Evolutionary conservation across 768 basidiomycete genomes (phyloP).

Genomic region (Amylocystis lapponica): DNA sequence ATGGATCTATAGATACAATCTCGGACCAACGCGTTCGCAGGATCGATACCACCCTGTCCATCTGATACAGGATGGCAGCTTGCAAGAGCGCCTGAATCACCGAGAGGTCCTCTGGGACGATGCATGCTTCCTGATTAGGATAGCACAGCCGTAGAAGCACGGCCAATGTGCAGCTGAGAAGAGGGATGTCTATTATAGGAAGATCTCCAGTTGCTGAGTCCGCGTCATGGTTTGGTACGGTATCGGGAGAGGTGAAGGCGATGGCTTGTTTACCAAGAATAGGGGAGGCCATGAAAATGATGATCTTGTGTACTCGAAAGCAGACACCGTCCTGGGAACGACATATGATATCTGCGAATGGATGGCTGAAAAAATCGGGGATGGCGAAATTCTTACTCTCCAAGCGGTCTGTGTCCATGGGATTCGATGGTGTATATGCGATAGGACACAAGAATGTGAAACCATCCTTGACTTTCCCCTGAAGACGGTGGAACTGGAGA

Average conservation of each 20-base stretch:
- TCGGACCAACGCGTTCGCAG: neutral
- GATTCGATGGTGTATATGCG: neutral
- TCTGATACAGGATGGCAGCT: conserved; percentile 1
- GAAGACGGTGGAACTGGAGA: conserved; percentile 1
- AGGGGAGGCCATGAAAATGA: conserved; percentile 30
- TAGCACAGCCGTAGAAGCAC: conserved; percentile 6
- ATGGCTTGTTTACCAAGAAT: conserved; percentile 17
- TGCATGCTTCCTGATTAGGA: conserved; percentile 2
- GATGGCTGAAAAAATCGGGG: neutral
- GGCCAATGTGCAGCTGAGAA: conserved; percentile 2
- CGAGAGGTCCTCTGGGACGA: neutral
- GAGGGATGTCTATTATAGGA: neutral
- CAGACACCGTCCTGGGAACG: conserved; percentile 45
- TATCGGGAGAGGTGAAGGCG: neutral
- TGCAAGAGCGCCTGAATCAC: neutral
- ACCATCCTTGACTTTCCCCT: neutral
- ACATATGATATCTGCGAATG: conserved; percentile 40
- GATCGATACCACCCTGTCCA: neutral
- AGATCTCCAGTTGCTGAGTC: no score
- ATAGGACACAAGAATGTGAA: neutral
- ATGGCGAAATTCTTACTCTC: neutral
- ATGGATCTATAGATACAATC: neutral
- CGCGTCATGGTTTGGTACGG: no score
- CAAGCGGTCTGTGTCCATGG: neutral
- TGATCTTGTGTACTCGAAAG: conserved; percentile 29